Conservation (phyloP, 2,329 filamentous ascomycete genomes). For the Sordariomycetes sp. region DNA sequence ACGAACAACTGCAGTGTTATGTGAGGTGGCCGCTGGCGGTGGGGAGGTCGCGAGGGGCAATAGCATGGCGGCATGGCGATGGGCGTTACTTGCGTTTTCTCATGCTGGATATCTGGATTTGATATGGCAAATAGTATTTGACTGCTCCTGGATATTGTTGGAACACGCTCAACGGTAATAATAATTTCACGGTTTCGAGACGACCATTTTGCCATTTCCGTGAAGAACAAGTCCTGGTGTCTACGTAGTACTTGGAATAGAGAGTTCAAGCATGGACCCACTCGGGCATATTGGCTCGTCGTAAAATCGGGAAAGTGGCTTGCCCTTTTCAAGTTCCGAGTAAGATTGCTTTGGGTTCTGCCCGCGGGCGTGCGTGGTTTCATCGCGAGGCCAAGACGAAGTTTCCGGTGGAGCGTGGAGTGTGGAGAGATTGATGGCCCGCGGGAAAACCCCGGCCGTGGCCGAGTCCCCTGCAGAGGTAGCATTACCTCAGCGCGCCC, state of each 20-base stretch:
- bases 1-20: conserved; percentile 38
- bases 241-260: neutral
- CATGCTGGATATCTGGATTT: neutral
- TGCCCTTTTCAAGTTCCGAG: too few species aligned
- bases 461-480: too few species aligned
- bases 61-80: neutral
- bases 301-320: too few species aligned
- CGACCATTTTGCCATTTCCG: neutral
- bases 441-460: too few species aligned
- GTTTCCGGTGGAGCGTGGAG: too few species aligned
- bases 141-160: neutral
- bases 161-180: neutral
- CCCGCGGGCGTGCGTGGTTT: too few species aligned
- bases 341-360: too few species aligned
- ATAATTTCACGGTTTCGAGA: neutral
- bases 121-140: neutral
- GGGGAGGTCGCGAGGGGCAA: neutral
- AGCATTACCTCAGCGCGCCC: too few species aligned
- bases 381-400: too few species aligned
- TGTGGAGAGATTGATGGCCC: too few species aligned
- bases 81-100: neutral
- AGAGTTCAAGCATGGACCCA: too few species aligned
- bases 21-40: conserved; percentile 20
- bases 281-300: too few species aligned
- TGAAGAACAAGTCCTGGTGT: neutral